phyloP scores from a whole-genome alignment of 768 basidiomycete genomes.

The Mycena latifolia region DNA sequence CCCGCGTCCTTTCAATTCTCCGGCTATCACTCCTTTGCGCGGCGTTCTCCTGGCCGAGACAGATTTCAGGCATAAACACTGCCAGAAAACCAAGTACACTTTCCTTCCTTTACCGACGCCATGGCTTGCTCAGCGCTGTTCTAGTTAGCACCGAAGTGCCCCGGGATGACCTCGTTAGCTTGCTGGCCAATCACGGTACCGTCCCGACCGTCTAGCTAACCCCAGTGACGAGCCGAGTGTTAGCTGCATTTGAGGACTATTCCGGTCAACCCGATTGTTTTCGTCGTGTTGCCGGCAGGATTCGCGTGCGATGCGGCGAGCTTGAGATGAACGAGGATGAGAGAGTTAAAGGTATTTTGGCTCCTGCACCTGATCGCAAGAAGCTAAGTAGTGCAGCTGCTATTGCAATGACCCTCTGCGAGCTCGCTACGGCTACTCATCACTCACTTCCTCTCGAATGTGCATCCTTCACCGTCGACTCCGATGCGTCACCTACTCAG shows the following conservation, averaged over 20 bases:
- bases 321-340: constrained; percentile 71
- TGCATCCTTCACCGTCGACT: constrained; percentile 45
- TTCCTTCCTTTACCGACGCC: not conserved
- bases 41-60: constrained; percentile 26
- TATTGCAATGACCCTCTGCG: constrained; percentile 84
- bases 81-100: constrained; percentile 23
- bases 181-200: constrained; percentile 34
- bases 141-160: constrained; percentile 2
- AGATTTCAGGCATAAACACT: not conserved
- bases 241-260: constrained; percentile 59
- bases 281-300: constrained; percentile 60
- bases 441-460: constrained; percentile 80
- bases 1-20: constrained; percentile 9
- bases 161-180: constrained; percentile 22
- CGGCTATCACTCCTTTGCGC: constrained; percentile 30
- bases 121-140: constrained; percentile 9
- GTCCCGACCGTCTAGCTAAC: not conserved
- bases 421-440: constrained; percentile 80
- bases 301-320: constrained; percentile 65
- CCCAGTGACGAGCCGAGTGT: constrained; percentile 36
- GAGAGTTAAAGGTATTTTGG: constrained; percentile 65
- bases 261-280: constrained; percentile 73
- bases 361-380: not conserved
- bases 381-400: constrained; percentile 59
- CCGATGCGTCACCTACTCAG: constrained; percentile 27